Conservation (phyloP, 108 stramenopile species). For the Nannochloropsis salina region DNA sequence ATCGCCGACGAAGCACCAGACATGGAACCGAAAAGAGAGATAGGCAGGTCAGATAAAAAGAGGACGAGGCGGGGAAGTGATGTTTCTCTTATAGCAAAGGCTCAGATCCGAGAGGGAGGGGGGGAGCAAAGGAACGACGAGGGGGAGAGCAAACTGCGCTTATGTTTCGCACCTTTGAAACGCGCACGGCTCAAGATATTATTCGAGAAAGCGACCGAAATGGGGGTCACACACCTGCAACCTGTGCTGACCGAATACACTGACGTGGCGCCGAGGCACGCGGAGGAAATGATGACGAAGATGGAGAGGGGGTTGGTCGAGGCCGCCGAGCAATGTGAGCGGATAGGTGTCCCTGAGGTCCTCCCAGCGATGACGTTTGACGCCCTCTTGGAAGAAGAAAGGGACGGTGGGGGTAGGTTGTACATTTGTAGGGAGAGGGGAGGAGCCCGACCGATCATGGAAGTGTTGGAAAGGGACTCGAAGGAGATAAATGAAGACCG, state of each 20-base stretch:
- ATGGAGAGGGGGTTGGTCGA: conserved; percentile 21
- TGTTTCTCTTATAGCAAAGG: not conserved
- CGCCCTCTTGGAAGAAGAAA: not conserved
- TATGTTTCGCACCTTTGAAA: conserved; percentile 51
- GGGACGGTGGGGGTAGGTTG: not conserved
- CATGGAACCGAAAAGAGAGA: conserved; percentile 14
- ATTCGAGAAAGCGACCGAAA: conserved; percentile 56
- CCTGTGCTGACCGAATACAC: conserved; percentile 52
- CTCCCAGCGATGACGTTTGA: conserved; percentile 13
- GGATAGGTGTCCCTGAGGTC: conserved; percentile 35
- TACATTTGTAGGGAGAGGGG: not conserved
- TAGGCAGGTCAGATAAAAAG: not conserved
- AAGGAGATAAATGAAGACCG: not conserved
- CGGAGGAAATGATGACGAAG: conserved; percentile 20
- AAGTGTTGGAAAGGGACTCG: not conserved
- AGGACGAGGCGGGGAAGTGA: conserved; percentile 20
- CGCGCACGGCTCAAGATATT: conserved; percentile 47
- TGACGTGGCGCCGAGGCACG: conserved; percentile 22
- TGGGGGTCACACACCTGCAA: conserved; percentile 45
- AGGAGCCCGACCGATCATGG: not conserved
- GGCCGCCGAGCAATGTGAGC: conserved; percentile 51
- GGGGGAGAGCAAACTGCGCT: conserved; percentile 9
- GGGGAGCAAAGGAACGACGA: not conserved
- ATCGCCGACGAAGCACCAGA: not conserved
- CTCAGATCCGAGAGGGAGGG: not conserved